phyloP scores from a whole-genome alignment of 2,329 filamentous ascomycete genomes.

The Phoma sp. region DNA sequence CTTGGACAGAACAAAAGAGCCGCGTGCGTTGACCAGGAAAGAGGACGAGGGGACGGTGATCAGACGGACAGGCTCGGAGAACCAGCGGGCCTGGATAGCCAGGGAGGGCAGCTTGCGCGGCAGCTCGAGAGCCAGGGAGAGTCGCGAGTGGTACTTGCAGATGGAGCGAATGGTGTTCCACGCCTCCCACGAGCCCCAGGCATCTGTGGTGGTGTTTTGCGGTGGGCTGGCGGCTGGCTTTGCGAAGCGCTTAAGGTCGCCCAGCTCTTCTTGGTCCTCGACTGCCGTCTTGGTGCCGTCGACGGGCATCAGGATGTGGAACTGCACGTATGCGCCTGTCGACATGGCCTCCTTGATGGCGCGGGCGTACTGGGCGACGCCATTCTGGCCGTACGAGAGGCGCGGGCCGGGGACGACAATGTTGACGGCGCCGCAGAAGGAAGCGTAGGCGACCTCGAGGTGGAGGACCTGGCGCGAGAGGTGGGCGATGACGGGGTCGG shows the following conservation, averaged over 20 bases:
- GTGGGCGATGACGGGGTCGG: constrained; percentile 81
- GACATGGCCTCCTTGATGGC: constrained; percentile 80
- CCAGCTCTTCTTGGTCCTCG: constrained; percentile 59
- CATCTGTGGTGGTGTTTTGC: constrained; percentile 57
- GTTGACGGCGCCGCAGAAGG: constrained; percentile 88
- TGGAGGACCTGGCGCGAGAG: constrained; percentile 89
- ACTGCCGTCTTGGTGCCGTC: constrained; percentile 68
- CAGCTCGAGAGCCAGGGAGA: constrained; percentile 72
- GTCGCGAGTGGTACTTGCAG: constrained; percentile 81
- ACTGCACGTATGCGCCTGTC: constrained; percentile 75
- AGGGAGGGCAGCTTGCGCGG: constrained; percentile 65
- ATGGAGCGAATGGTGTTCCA: constrained; percentile 88
- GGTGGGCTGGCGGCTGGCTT: constrained; percentile 46
- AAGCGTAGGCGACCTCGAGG: constrained; percentile 91
- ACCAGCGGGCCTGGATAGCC: constrained; percentile 65
- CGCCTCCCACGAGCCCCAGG: constrained; percentile 87
- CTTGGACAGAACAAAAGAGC: constrained; percentile 65
- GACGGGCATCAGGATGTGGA: constrained; percentile 85
- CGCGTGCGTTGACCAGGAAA: constrained; percentile 65
- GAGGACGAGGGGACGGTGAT: constrained; percentile 59
- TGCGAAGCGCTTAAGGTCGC: constrained; percentile 60
- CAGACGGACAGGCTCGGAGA: constrained; percentile 66
- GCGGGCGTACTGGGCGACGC: constrained; percentile 77
- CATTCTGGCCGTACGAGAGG: constrained; percentile 63
- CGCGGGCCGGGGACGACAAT: constrained; percentile 82